phyloP scores from a whole-genome alignment of 306 rosid species.

The Castanea sativa region DNA sequence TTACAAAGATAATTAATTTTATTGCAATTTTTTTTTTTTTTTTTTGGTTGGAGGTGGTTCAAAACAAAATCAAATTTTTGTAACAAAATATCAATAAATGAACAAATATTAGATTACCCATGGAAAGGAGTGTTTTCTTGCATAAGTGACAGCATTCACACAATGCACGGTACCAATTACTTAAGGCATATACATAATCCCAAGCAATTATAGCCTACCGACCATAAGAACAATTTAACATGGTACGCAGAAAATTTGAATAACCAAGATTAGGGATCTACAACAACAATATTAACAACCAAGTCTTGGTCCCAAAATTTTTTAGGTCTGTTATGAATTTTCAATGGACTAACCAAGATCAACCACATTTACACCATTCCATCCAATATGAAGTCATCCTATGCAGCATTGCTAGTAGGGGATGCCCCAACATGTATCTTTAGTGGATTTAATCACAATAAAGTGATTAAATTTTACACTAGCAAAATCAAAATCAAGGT shows the following conservation, averaged over 20 bases:
- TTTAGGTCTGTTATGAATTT: too few species aligned
- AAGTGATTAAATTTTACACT: too few species aligned
- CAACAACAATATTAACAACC: too few species aligned
- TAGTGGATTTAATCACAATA: too few species aligned
- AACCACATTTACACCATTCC: too few species aligned
- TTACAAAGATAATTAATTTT: not conserved
- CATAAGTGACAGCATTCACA: not conserved
- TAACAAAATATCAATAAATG: too few species aligned
- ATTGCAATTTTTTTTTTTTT: not conserved
- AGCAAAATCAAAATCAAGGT: not conserved
- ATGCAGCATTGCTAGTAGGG: too few species aligned
- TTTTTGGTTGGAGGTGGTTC: not conserved
- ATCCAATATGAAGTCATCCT: too few species aligned
- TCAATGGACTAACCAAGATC: too few species aligned
- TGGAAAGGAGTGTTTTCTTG: not conserved
- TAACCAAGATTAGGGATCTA: too few species aligned
- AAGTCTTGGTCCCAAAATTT: too few species aligned
- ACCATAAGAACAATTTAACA: not conserved
- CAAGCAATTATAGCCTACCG: not conserved
- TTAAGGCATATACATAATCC: not conserved
- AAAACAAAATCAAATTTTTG: not conserved
- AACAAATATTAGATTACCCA: not conserved
- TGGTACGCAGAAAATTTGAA: too few species aligned
- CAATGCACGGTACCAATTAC: not conserved
- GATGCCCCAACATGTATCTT: not conserved